These are phyloP conservation scores for Boletus subcaerulescens DNA, from an alignment of 768 basidiomycete genomes.

Conservation along the genomic window DNA sequence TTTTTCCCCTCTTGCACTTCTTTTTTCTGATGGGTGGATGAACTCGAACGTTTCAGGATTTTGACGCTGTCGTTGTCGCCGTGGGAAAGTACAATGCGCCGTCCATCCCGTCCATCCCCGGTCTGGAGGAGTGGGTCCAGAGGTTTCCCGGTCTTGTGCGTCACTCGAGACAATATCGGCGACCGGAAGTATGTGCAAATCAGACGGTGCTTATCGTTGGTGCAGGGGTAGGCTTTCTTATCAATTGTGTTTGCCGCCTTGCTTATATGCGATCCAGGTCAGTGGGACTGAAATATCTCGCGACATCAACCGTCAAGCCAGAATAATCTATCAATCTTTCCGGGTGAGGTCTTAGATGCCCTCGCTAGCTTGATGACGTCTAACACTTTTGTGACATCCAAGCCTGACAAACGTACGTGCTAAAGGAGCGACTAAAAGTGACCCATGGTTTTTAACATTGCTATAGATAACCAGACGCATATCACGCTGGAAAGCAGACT, in stretches of 20 bases:
- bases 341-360: constrained; percentile 2
- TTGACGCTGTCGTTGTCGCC: constrained; percentile 13
- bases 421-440: not conserved
- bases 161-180: constrained; percentile 43
- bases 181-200: constrained; percentile 34
- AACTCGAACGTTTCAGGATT: not conserved
- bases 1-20: not conserved
- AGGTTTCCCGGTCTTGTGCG: constrained; percentile 34
- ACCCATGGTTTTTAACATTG: not conserved
- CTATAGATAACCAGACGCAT: not conserved
- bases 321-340: constrained; percentile 9
- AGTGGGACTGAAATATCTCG: constrained; percentile 14
- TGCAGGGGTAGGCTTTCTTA: constrained; percentile 4
- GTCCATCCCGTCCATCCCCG: constrained; percentile 10
- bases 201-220: constrained; percentile 44
- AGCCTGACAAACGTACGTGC: constrained; percentile 6
- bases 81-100: constrained; percentile 8
- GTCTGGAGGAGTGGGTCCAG: constrained; percentile 6
- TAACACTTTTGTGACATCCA: not conserved
- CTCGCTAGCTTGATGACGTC: not conserved
- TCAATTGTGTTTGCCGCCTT: not conserved
- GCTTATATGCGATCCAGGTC: not conserved
- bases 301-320: constrained; percentile 9
- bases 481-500: not conserved
- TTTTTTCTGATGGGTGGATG: not conserved